Evolutionary conservation across 345 rosid genomes (phyloP), one percentile per base, ranked within the genome.

Genomic region (Clarkia xantiana): DNA sequence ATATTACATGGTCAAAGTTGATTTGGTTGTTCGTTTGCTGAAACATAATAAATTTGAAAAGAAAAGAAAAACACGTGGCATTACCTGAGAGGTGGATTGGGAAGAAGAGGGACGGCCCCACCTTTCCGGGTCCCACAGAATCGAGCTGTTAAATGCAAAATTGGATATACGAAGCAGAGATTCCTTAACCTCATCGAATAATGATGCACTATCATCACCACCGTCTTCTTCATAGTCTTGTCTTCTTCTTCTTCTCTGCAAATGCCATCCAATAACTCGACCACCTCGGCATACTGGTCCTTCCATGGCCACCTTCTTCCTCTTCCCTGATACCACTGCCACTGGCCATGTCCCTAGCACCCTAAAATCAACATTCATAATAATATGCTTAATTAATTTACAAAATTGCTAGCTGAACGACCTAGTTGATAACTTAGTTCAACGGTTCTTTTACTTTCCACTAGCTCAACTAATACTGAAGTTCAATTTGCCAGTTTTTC

Each of bases 291-390:
- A 86, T 7, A 83, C 81, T 0, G 96, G 89, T 40, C 97, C 96
- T 64, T 90, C 94, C 7, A 81, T 81, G 53, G 43, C 59, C 45
- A 78, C 96, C 53, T 69, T 73, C 54, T 71, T 70, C 71, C 65
- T 68, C 69, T 86, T 73, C 8, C 83, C 75, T 9, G 84, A 62
- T 18, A 83, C 51, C 6, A 84, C 57, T 38, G 96, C 96, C 82
- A 77, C 63, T 9, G 94, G 83, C 96, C 98, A 91, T 13, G 93
- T 75, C 16, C 98, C 98, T 2, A 86, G 79, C 51, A 75, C 86
- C 72, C 98, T 90, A 14, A 17, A 41, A 7, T 4, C 12, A 14
- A 14, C 22, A 47, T n/a, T n/a, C n/a, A n/a, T n/a, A n/a, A n/a
- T n/a, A n/a, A n/a, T n/a, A n/a, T n/a, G n/a, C n/a, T n/a, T n/a